Evolutionary conservation across 805 yeast genomes (phyloP).

Genomic region (Candida namnaoensis): DNA sequence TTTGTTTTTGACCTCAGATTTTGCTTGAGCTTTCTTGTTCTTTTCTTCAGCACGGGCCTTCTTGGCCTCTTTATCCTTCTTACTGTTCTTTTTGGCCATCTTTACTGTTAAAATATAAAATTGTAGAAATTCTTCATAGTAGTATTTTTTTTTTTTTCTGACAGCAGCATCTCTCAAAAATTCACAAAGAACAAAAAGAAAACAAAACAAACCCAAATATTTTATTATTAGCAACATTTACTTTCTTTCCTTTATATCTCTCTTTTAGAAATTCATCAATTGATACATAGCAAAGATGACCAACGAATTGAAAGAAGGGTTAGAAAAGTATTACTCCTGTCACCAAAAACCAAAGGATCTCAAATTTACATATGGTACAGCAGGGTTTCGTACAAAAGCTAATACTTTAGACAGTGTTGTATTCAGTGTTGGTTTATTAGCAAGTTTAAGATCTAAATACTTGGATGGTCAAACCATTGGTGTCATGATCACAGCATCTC

Average conservation of each 20-base stretch:
- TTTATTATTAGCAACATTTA: no score
- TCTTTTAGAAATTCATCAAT: no score
- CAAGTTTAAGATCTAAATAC: constrained; percentile 71
- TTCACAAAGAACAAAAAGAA: no score
- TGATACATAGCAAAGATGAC: neutral
- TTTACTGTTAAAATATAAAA: neutral
- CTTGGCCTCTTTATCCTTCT: constrained; percentile 84
- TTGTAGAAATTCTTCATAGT: neutral
- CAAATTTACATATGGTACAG: constrained; percentile 80
- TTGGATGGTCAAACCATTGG: constrained; percentile 69
- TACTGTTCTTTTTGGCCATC: constrained; percentile 82
- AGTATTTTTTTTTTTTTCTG: no score
- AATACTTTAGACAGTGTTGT: constrained; percentile 67
- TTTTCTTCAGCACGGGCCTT: constrained; percentile 84
- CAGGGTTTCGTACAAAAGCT: constrained; percentile 86
- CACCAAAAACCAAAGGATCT: constrained; percentile 33
- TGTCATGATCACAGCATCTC: constrained; percentile 96
- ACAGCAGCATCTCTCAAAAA: no score
- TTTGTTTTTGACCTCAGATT: constrained; percentile 68
- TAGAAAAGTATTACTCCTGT: constrained; percentile 5
- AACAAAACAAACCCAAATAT: no score
- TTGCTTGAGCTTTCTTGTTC: constrained; percentile 63
- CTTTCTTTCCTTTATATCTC: no score
- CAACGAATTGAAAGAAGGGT: constrained; percentile 2
- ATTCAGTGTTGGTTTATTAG: constrained; percentile 76